Base-by-base conservation (phyloP, 2,329 filamentous ascomycete genomes). In the Diaporthe sp. region DNA sequence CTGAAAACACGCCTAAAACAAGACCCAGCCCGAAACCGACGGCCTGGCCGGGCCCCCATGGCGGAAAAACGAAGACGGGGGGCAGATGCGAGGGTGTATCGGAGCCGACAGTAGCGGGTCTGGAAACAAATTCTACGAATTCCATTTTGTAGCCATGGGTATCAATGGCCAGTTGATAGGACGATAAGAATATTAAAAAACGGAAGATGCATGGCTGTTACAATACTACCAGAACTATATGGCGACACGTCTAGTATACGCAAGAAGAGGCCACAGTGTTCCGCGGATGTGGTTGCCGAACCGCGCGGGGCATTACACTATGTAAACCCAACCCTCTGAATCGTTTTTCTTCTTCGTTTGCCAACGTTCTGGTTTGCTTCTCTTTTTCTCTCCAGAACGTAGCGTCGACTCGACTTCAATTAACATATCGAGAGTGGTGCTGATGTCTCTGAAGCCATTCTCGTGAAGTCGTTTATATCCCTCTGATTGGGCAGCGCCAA, bases 1-100 rank as follows among this genome's bases (percentile, higher is more conserved):
- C 85, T 83, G 71, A 90, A 85, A 7, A 90, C 79, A n/a, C 88
- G 10, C 87, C 87, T 0, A 89, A 81, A 0, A 89, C 86, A 1
- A 90, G 78, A 0, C 88, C 88, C 0, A 88, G 73, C 0, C 87
- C 86, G 63, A 88, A 90, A 0, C 88, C 87, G 0, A 89, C 75
- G 0, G 87, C 85, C 47, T 85, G 83, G 2, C 85, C 85, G 75
- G 75, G 86, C 83, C 1, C 88, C 86, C 12, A 86, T 80, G 76
- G 85, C 84, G 1, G 86, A 84, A 68, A 87, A 87, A 0, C 31
- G 34, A 12, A 42, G 37, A 8, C 22, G 6, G 58, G 58, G 22
- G 34, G 12, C 20, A 13, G 22, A 61, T 17, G 37, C 22, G 58
- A 39, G 20, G 57, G 57, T 39, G 34, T 42, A 25, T 39, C 31